These are phyloP conservation scores for Aethionema arabicum DNA, from an alignment of 345 rosid genomes.

Conservation along the genomic window DNA sequence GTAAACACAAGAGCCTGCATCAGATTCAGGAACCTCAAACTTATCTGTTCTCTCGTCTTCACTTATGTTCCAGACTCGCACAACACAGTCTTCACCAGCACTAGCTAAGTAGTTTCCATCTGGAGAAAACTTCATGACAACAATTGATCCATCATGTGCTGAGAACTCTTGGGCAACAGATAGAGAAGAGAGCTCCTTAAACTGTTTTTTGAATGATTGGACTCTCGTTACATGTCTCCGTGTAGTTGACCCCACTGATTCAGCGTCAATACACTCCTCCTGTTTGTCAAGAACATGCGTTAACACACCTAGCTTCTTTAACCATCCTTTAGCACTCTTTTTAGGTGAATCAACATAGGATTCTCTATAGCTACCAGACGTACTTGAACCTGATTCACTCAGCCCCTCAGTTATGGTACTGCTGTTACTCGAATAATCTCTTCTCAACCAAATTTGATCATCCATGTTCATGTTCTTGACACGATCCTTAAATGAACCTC, in stretches of 20 bases:
- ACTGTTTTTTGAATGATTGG: conserved; percentile 49
- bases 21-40: conserved; percentile 44
- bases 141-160: conserved; percentile 71
- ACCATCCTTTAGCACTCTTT: conserved; percentile 47
- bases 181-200: conserved; percentile 67
- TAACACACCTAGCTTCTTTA: conserved; percentile 48
- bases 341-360: conserved; percentile 29
- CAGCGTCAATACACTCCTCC: conserved; percentile 34
- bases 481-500: conserved; percentile 34
- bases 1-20: conserved; percentile 48
- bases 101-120: conserved; percentile 72
- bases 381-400: conserved; percentile 42
- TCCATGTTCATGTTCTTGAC: conserved; percentile 44
- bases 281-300: conserved; percentile 39
- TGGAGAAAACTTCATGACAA: conserved; percentile 69
- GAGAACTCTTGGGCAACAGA: conserved; percentile 65
- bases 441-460: conserved; percentile 39
- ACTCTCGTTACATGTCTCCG: conserved; percentile 46
- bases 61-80: conserved; percentile 69
- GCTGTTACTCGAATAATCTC: conserved; percentile 36
- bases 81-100: conserved; percentile 71
- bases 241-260: conserved; percentile 31
- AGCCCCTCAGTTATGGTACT: conserved; percentile 35
- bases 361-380: conserved; percentile 44
- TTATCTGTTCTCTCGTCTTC: conserved; percentile 53